A percentile compares a stretch with the other conserved stretches of the same genome.
These are phyloP conservation scores for Pseudocercospora fuligena DNA, from an alignment of 2,329 filamentous ascomycete genomes.

Conservation along the genomic window DNA sequence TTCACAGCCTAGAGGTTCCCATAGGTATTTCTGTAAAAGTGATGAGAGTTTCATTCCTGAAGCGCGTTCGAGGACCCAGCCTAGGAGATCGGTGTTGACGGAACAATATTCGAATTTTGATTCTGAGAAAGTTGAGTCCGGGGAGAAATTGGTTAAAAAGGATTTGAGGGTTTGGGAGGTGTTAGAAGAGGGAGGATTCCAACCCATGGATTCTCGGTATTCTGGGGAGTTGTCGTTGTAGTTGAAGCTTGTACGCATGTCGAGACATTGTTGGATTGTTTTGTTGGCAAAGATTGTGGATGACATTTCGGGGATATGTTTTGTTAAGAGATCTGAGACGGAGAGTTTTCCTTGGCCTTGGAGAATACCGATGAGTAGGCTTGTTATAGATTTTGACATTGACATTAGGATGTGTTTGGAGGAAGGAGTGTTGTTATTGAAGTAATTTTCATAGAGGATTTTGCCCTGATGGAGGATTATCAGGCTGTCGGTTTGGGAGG, in stretches of 20 bases:
- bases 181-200: conserved; percentile 21
- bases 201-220: conserved; percentile 32
- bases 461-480: conserved; percentile 32
- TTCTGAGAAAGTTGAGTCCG: conserved; percentile 9
- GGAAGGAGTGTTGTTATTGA: conserved; percentile 23
- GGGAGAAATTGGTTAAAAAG: conserved; percentile 28
- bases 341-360: conserved; percentile 27
- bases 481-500: conserved; percentile 31
- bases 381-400: conserved; percentile 33
- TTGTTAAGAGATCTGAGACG: conserved; percentile 25
- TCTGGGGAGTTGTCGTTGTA: conserved; percentile 27
- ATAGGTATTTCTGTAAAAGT: conserved; percentile 28
- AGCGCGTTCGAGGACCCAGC: conserved; percentile 33
- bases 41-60: conserved; percentile 28
- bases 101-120: conserved; percentile 32
- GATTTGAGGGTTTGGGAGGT: conserved; percentile 23
- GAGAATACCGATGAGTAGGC: conserved; percentile 31
- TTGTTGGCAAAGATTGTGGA: conserved; percentile 22
- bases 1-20: conserved; percentile 35
- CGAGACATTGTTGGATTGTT: conserved; percentile 31
- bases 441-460: conserved; percentile 30
- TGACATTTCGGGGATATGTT: conserved; percentile 29
- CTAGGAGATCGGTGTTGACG: conserved; percentile 34
- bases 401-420: conserved; percentile 35
- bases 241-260: conserved; percentile 31